Evolutionary conservation across 1,284 basidiomycete species (phyloP), one percentile per base, ranked within the genome.

Genomic region (Cryptococcus maquisensis): DNA sequence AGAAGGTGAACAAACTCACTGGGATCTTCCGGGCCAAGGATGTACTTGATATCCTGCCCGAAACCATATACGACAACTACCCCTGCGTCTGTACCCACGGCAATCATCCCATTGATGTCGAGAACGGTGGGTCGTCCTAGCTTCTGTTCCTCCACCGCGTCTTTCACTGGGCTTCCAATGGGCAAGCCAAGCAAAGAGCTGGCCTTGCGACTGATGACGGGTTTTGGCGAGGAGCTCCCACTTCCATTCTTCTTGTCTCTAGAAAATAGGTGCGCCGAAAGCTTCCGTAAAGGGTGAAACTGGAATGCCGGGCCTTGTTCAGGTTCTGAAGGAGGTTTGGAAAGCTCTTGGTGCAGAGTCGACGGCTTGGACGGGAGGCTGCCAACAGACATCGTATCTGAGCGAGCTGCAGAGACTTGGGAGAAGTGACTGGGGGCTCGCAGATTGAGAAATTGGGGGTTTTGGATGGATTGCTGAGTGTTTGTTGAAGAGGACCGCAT

Each of bases 1-100:
- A 15, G 18, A 20, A 37, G 26, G 63, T 21, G 49, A 42, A 36
- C n/a, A 15, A 0, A 77, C 81, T 67, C 74, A 91, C 89, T 82
- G 64, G 82, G 79, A 12, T 77, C 60, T 46, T 87, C 84, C 49
- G 79, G 83, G 8, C 88, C 88, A 64, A 90, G 88, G 2, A 92
- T 77, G 64, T 85, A 86, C 62, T 84, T 85, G 54, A 95, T 69
- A 2, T 86, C 85, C 71, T 98, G 94, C 61, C 86, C 86, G 73
- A 96, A 97, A 69, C 93, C 90, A 73, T 93, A 95, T 1, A 97
- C 87, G 46, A 86, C 80, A 35, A 88, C 81, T 67, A 81, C 84
- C 5, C 94, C 96, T 21, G 79, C 77, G 44, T 86, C 84, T 0
- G 88, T 93, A 4, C 96, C 96, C 4, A 98, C 80, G 57, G 91